Evolutionary conservation across 768 basidiomycete genomes (phyloP).

Genomic region (Boletus edulis): DNA sequence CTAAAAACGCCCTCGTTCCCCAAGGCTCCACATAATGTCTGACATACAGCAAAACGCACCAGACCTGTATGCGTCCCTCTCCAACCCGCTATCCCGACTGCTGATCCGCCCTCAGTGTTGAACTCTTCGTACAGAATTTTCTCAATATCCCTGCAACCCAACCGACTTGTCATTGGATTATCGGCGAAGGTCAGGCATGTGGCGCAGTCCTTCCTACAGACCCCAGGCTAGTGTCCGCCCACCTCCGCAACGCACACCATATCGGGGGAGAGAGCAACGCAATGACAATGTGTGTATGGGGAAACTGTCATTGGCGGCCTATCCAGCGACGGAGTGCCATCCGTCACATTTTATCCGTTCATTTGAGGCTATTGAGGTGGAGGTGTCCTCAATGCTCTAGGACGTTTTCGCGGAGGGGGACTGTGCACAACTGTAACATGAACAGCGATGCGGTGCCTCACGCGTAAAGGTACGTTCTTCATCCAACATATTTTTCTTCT

Average conservation of each 20-base stretch:
- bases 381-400: constrained; percentile 1
- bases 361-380: constrained; percentile 1
- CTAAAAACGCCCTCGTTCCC: too few species aligned
- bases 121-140: background rate
- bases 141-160: background rate
- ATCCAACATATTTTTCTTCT: too few species aligned
- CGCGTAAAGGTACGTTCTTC: too few species aligned
- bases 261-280: background rate
- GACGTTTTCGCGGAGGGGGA: constrained; percentile 1
- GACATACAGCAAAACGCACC: background rate
- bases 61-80: background rate
- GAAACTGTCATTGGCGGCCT: background rate
- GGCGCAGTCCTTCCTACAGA: background rate
- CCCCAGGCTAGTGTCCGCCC: background rate
- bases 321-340: background rate
- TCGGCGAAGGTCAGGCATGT: background rate
- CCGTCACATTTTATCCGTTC: background rate
- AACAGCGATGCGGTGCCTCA: background rate
- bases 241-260: background rate
- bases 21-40: background rate
- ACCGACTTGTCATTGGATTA: background rate
- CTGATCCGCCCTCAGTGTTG: background rate
- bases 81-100: background rate
- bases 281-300: background rate
- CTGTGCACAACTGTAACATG: background rate